phyloP scores from a whole-genome alignment of 352 stramenopile genomes.

The Phytophthora ohioensis region DNA sequence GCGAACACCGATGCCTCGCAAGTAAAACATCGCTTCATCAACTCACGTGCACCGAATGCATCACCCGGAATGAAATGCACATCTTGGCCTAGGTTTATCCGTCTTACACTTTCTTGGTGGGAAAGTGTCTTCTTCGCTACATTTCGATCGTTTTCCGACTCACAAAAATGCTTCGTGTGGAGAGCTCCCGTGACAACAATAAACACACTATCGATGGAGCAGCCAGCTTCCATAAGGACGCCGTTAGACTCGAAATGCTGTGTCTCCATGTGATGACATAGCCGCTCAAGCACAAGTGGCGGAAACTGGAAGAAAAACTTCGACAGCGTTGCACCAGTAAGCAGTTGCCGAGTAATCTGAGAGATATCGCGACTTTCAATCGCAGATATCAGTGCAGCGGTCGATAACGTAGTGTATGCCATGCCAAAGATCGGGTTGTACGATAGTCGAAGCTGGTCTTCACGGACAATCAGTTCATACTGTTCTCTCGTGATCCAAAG shows the following conservation, averaged over 20 bases:
- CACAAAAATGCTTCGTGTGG: constrained; percentile 27
- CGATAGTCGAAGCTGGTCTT: constrained; percentile 52
- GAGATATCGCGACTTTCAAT: constrained; percentile 36
- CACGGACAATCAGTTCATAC: constrained; percentile 43
- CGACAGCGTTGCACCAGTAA: constrained; percentile 38
- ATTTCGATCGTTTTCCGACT: not conserved
- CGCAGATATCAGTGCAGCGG: not conserved
- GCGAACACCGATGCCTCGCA: constrained; percentile 31
- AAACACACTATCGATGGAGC: constrained; percentile 35
- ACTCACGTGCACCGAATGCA: constrained; percentile 44
- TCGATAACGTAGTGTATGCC: not conserved
- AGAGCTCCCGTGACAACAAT: constrained; percentile 51
- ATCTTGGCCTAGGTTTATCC: not conserved
- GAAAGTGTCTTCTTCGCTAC: constrained; percentile 3
- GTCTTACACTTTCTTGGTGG: constrained; percentile 19
- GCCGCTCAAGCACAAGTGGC: constrained; percentile 57
- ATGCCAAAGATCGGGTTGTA: constrained; percentile 43
- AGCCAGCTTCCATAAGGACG: constrained; percentile 32
- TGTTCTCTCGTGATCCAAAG: constrained; percentile 49
- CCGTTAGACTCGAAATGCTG: constrained; percentile 27
- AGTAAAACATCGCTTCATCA: constrained; percentile 21
- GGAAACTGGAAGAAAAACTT: constrained; percentile 69
- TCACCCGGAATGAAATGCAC: constrained; percentile 46
- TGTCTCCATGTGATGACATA: constrained; percentile 57
- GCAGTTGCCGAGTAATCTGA: constrained; percentile 42